Evolutionary conservation across 495 filamentous ascomycete species (phyloP).

Genomic region (Astrothelium macrocarpum): DNA sequence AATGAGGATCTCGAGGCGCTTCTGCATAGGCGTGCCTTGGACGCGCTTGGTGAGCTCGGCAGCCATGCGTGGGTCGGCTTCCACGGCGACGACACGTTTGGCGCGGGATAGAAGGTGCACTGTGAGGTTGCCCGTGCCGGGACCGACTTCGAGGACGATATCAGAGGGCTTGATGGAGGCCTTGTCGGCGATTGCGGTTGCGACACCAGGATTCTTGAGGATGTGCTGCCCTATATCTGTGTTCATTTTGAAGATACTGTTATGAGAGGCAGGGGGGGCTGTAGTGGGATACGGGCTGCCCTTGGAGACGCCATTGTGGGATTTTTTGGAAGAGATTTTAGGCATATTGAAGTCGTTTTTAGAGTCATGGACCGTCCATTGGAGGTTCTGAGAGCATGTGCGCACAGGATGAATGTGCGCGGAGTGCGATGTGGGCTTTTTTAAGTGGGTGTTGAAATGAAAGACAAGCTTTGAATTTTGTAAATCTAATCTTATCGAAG

Average conservation of each 20-base stretch:
- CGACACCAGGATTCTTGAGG: conserved; percentile 89
- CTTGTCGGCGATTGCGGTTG: conserved; percentile 79
- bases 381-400: not conserved
- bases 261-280: conserved; percentile 20
- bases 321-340: conserved; percentile 16
- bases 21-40: conserved; percentile 71
- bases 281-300: conserved; percentile 46
- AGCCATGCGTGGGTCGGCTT: conserved; percentile 93
- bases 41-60: conserved; percentile 93
- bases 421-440: not conserved
- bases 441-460: not conserved
- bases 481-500: conserved; percentile 1
- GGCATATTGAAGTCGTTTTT: conserved; percentile 13
- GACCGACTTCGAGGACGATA: conserved; percentile 62
- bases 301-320: conserved; percentile 19
- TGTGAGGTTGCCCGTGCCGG: conserved; percentile 80
- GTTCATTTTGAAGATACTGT: conserved; percentile 86
- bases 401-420: not conserved
- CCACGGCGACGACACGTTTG: conserved; percentile 79
- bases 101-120: conserved; percentile 79
- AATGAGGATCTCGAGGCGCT: conserved; percentile 71
- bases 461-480: not conserved
- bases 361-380: not conserved
- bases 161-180: conserved; percentile 84
- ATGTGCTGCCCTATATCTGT: conserved; percentile 85